Evolutionary conservation across 2,329 filamentous ascomycete genomes (phyloP).

Genomic region (Alternaria conjuncta): DNA sequence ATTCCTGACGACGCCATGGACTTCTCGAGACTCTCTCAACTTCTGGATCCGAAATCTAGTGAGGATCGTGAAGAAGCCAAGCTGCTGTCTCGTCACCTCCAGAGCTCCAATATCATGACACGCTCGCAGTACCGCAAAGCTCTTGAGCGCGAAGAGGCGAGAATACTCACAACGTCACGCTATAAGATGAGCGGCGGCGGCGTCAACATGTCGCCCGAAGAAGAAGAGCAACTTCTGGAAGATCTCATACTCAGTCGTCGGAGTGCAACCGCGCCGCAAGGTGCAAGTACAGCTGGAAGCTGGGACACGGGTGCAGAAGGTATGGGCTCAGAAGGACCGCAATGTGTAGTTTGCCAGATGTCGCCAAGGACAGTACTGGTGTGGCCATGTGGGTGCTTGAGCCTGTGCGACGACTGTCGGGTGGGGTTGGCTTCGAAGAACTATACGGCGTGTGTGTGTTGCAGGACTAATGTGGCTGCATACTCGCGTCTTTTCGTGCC

Average conservation of each 20-base stretch:
- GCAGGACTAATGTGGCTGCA: slow-evolving; percentile 83
- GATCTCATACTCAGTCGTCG: slow-evolving; percentile 64
- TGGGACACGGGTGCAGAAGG: slow-evolving; percentile 77
- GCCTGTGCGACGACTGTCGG: slow-evolving; percentile 92
- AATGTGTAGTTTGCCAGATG: slow-evolving; percentile 92
- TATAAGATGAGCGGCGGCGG: slow-evolving; percentile 31
- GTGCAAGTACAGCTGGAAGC: slow-evolving; percentile 43
- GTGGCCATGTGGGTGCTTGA: slow-evolving; percentile 95
- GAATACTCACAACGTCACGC: slow-evolving; percentile 63
- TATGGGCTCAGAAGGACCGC: slow-evolving; percentile 75
- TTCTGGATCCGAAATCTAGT: slow-evolving; percentile 79
- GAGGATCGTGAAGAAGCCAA: slow-evolving; percentile 83
- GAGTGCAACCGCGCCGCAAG: slow-evolving; percentile 45
- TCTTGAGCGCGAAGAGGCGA: slow-evolving; percentile 71
- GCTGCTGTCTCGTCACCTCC: slow-evolving; percentile 79
- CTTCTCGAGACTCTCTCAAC: slow-evolving; percentile 72
- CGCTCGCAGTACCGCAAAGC: slow-evolving; percentile 76
- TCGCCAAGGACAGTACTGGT: slow-evolving; percentile 87
- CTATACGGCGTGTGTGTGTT: slow-evolving; percentile 95
- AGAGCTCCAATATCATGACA: slow-evolving; percentile 75
- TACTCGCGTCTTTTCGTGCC: slow-evolving; percentile 94
- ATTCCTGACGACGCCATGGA: slow-evolving; percentile 58
- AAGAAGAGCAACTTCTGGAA: slow-evolving; percentile 66
- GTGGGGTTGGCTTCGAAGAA: slow-evolving; percentile 96
- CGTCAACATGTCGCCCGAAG: slow-evolving; percentile 49